A percentile compares a stretch with the other conserved stretches of the same genome.
Conservation (phyloP, 1,284 basidiomycete species). For the Porogramme epimiltina region DNA sequence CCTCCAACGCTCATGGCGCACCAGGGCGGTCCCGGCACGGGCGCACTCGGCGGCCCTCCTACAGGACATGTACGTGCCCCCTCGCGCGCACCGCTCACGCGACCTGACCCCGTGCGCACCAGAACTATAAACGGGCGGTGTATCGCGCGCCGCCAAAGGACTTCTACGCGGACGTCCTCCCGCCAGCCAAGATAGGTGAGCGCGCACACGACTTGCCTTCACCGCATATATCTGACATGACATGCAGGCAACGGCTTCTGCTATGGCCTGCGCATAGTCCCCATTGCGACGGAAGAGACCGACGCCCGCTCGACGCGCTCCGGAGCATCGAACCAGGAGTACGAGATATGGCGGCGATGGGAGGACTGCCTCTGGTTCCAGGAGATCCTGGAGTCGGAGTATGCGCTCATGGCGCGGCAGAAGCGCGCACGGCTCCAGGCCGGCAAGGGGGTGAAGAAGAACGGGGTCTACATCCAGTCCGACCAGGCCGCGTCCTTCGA, state of each 20-base stretch:
- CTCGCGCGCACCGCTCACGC: neutral
- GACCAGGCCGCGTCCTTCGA: conserved; percentile 80
- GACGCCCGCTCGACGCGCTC: conserved; percentile 37
- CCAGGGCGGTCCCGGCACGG: conserved; percentile 30
- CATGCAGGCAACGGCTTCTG: conserved; percentile 50
- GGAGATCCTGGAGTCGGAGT: conserved; percentile 65
- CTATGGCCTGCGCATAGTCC: conserved; percentile 64
- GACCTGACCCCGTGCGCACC: neutral
- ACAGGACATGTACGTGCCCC: conserved; percentile 28
- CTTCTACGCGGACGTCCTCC: conserved; percentile 60
- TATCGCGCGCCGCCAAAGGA: conserved; percentile 56
- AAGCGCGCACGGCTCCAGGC: conserved; percentile 63
- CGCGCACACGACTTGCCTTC: conserved; percentile 7
- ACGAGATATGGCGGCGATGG: conserved; percentile 78
- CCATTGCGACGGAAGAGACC: conserved; percentile 33
- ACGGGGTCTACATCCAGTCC: conserved; percentile 65
- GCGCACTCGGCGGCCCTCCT: conserved; percentile 29
- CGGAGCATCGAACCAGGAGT: conserved; percentile 43
- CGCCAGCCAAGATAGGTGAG: conserved; percentile 60
- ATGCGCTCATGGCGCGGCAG: conserved; percentile 57
- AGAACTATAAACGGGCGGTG: conserved; percentile 62
- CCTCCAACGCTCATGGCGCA: conserved; percentile 13
- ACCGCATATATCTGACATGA: neutral
- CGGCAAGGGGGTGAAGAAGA: conserved; percentile 76
- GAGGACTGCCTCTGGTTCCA: conserved; percentile 80